Evolutionary conservation across 768 basidiomycete genomes (phyloP).

Genomic region (Naganishia antarctica): DNA sequence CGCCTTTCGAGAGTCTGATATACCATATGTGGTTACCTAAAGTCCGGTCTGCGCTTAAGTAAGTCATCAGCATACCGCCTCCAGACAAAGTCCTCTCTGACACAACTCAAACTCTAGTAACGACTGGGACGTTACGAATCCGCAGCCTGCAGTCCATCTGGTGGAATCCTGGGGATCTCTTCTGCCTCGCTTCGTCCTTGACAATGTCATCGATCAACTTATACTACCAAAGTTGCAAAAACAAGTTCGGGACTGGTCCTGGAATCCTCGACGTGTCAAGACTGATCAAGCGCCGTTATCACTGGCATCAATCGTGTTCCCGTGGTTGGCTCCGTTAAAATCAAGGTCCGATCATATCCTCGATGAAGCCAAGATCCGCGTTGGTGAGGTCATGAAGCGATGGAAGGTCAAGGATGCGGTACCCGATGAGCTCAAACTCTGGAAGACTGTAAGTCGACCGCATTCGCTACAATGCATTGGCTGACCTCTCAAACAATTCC

Average conservation of each 20-base stretch:
- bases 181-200: conserved; percentile 81
- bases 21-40: conserved; percentile 96
- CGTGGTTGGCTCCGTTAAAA: conserved; percentile 89
- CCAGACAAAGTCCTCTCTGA: no score
- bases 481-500: conserved; percentile 21
- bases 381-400: conserved; percentile 68
- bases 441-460: conserved; percentile 66
- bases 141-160: conserved; percentile 70
- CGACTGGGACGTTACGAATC: conserved; percentile 74
- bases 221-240: conserved; percentile 86
- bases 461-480: background rate
- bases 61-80: conserved; percentile 37
- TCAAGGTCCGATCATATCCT: conserved; percentile 75
- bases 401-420: conserved; percentile 71
- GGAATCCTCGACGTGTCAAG: conserved; percentile 49
- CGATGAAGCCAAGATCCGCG: conserved; percentile 77
- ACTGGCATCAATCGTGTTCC: conserved; percentile 79
- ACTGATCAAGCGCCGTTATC: conserved; percentile 53
- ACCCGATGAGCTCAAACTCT: conserved; percentile 68
- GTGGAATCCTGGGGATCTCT: conserved; percentile 84
- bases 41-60: conserved; percentile 85
- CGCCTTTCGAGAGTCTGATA: conserved; percentile 85
- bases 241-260: conserved; percentile 71
- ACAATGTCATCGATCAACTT: conserved; percentile 93
- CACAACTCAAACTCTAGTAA: conserved; percentile 63